Evolutionary conservation across 2,329 filamentous ascomycete species (phyloP), one percentile per base, ranked within the genome.

Genomic region (Ascomycota sp.): DNA sequence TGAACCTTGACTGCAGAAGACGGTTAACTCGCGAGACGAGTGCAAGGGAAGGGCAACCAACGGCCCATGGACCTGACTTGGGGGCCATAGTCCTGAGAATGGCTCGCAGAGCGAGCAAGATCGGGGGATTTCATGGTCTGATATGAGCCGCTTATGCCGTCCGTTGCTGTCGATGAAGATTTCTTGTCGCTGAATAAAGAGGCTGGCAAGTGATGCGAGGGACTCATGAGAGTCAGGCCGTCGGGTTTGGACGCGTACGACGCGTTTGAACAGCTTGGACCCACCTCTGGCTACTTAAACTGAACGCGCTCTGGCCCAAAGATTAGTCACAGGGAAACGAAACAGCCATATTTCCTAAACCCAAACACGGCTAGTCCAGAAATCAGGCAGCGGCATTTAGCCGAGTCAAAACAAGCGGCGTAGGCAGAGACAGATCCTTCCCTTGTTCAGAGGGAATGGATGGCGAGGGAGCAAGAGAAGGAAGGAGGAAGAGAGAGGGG

Each of bases 1-100:
- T 92, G 74, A 29, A 95, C 78, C 63, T 95, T 95, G 53, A 95
- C 85, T 92, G 52, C 25, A 40, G 23, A 29, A 25, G 10, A 12
- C 5, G 27, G 24, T 25, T 10, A 30, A 20, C 15, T 9, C n/a
- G 41, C 43, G 38, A 42, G 43, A 33, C 15, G 39, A 28, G 9
- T 12, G 31, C 6, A 29, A 23, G 33, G 12, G 30, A 8, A 30
- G 13, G 22, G 27, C 30, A 30, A 17, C 71, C 50, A 69, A 78
- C 73, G 62, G 54, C 71, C 71, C 70, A 80, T 76, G 25, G 61
- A 57, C 43, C 65, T 69, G 48, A 66, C 48, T 46, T 69, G 64
- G 34, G 73, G 53, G 36, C 67, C 69, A 39, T 48, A 43, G 29
- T 61, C 58, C 30, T 58, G 33, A 34, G 32, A 27, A n/a, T n/a